Percentiles rank a stretch among this genome's conserved stretches.
Evolutionary conservation across 208 protist species (phyloP).

Genomic region (Leishmania braziliensis): DNA sequence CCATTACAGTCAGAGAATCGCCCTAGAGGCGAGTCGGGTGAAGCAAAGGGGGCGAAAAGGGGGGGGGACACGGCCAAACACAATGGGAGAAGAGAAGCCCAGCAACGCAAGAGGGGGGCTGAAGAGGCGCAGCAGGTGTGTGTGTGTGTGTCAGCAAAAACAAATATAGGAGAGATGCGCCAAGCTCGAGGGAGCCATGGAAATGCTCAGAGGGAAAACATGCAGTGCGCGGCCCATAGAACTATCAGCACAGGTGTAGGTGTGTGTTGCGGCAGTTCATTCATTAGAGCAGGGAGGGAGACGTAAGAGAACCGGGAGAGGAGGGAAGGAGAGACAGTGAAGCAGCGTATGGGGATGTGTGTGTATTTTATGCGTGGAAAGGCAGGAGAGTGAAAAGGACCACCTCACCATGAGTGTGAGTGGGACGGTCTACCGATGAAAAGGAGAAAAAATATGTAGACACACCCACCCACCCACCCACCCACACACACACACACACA

Average conservation of each 20-base stretch:
- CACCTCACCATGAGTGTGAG: not conserved
- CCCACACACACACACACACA: no score
- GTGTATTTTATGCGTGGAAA: not conserved
- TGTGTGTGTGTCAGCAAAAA: not conserved
- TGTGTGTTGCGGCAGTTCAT: not conserved
- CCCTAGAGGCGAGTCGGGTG: not conserved
- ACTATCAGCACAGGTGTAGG: not conserved
- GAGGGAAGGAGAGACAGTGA: not conserved
- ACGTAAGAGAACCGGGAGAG: not conserved
- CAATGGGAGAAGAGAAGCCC: not conserved
- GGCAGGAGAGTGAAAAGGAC: not conserved
- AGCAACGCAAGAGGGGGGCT: not conserved
- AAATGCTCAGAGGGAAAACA: not conserved
- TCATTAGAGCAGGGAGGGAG: not conserved
- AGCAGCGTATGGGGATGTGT: not conserved
- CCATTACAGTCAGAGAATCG: not conserved
- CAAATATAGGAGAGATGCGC: not conserved
- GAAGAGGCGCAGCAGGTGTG: not conserved
- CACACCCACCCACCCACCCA: no score
- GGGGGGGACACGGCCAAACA: not conserved
- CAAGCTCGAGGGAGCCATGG: not conserved
- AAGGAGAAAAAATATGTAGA: conserved; percentile 9
- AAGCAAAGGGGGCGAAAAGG: not conserved
- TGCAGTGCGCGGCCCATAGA: not conserved
- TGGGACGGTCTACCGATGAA: not conserved